Conservation (phyloP, 176 grass and related monocot genomes). For the Aegilops sharonensis region DNA sequence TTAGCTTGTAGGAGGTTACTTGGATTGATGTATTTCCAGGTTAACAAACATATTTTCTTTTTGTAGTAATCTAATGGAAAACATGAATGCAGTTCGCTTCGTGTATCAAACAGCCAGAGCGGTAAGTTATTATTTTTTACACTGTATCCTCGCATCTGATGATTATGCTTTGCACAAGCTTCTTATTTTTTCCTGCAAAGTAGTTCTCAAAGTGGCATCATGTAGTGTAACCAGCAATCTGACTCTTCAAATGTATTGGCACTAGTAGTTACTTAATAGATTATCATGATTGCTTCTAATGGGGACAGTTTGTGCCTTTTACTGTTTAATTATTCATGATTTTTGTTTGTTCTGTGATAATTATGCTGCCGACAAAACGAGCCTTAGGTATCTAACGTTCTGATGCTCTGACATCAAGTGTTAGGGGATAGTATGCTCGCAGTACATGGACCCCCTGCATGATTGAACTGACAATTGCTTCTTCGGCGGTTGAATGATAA, state of each 20-base stretch:
- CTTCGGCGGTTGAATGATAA: background rate
- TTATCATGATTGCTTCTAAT: conserved; percentile 30
- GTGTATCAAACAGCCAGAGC: too few relatives aligned
- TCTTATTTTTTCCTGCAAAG: too few relatives aligned
- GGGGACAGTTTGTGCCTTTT: conserved; percentile 10
- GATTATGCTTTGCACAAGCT: too few relatives aligned
- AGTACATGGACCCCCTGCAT: background rate
- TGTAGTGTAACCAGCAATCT: conserved; percentile 39
- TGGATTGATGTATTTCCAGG: too few relatives aligned
- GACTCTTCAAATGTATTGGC: background rate
- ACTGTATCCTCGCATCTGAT: too few relatives aligned
- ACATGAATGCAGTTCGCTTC: too few relatives aligned
- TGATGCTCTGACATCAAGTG: background rate
- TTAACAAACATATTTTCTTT: too few relatives aligned
- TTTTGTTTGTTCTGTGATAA: conserved; percentile 23
- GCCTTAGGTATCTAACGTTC: conserved; percentile 2
- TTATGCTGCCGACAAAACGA: background rate
- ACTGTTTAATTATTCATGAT: conserved; percentile 31
- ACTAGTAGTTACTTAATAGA: conserved; percentile 13
- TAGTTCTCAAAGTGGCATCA: too few relatives aligned
- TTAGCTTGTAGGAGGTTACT: too few relatives aligned
- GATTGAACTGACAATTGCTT: background rate
- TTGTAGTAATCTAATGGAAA: too few relatives aligned
- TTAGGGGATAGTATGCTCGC: background rate
- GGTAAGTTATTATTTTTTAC: too few relatives aligned